phyloP scores from a whole-genome alignment of 2,329 filamentous ascomycete genomes.

The Arthrobotrys megalospora region DNA sequence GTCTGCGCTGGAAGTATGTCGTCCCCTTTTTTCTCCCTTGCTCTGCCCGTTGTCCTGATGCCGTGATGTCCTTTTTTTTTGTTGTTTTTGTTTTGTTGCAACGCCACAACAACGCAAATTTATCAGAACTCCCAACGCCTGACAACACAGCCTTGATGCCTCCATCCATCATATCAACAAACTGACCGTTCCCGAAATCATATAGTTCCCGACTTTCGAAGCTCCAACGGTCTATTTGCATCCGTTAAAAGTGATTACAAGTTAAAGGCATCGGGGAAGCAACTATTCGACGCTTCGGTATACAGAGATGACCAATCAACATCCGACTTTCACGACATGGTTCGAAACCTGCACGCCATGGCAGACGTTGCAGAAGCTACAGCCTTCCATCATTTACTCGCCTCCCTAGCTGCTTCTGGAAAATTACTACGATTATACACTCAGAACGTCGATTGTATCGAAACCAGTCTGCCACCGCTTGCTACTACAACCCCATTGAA shows the following conservation, averaged over 20 bases:
- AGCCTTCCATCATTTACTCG: slow-evolving; percentile 91
- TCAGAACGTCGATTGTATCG: slow-evolving; percentile 96
- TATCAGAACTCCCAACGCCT: slow-evolving; percentile 37
- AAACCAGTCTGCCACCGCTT: slow-evolving; percentile 85
- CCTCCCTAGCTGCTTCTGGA: slow-evolving; percentile 87
- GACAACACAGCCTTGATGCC: slow-evolving; percentile 35
- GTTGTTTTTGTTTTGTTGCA: slow-evolving; percentile 51
- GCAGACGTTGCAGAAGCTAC: slow-evolving; percentile 85
- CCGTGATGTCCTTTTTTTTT: slow-evolving; percentile 40
- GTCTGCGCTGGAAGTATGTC: slow-evolving; percentile 90
- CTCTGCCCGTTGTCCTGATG: slow-evolving; percentile 26
- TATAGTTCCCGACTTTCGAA: slow-evolving; percentile 93
- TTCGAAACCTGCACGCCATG: slow-evolving; percentile 85
- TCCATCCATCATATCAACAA: background rate
- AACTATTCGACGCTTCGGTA: slow-evolving; percentile 96
- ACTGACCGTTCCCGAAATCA: slow-evolving; percentile 42
- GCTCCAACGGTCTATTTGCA: slow-evolving; percentile 88
- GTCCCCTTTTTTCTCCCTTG: slow-evolving; percentile 57
- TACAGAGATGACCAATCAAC: slow-evolving; percentile 93
- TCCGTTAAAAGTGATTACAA: slow-evolving; percentile 89
- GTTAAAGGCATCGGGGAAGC: slow-evolving; percentile 91
- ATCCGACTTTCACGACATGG: slow-evolving; percentile 94
- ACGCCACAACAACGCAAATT: slow-evolving; percentile 46
- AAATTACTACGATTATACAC: slow-evolving; percentile 92
- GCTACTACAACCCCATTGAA: slow-evolving; percentile 85